Evolutionary conservation across 140 eudicot genomes (phyloP), one percentile per base, ranked within the genome.

Genomic region (Stevia rebaudiana): DNA sequence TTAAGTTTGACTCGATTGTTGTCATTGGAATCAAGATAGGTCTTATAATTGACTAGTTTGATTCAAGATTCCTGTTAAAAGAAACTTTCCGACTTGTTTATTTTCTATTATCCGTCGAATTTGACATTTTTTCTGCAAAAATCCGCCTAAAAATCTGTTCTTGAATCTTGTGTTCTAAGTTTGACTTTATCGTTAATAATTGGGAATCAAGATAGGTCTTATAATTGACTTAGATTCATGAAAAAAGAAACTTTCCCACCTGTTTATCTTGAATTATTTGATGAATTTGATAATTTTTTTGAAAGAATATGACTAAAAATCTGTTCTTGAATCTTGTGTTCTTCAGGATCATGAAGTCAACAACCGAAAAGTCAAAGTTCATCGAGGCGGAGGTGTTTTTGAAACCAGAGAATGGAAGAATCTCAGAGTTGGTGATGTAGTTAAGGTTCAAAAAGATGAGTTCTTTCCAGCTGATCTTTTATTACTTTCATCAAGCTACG

Each of bases 401-500:
- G 73, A 76, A 35, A 55, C 71, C 25, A 77, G 81, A 9, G 85
- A 84, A 69, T 91, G 98, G 98, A 91, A 81, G 79, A 76, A 74
- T 53, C 61, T 91, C 9, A 73, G 76, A 70, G 98, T 91, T 30
- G 98, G 98, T 7, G 84, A 91, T 65, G 72, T 91, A 43, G 96
- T 91, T 57, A 91, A 83, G 54, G 92, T 91, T 24, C 78, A 72
- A 76, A 91, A 91, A 50, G 92, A 91, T 19, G 89, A 91, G 63
- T 91, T 91, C 81, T 91, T 91, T 63, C 95, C 98, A 0, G 95
- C 98, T 28, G 98, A 91, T 69, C 82, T 91, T 67, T 66, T 88
- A 30, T 81, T 91, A 73, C 89, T 91, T 54, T 82, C 96, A 6
- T 91, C 98, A 11, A 87, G 96, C 70, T 87, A 87, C 31, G 96